Base-by-base conservation (phyloP, 768 basidiomycete genomes). In the Suillus clintonianus region DNA sequence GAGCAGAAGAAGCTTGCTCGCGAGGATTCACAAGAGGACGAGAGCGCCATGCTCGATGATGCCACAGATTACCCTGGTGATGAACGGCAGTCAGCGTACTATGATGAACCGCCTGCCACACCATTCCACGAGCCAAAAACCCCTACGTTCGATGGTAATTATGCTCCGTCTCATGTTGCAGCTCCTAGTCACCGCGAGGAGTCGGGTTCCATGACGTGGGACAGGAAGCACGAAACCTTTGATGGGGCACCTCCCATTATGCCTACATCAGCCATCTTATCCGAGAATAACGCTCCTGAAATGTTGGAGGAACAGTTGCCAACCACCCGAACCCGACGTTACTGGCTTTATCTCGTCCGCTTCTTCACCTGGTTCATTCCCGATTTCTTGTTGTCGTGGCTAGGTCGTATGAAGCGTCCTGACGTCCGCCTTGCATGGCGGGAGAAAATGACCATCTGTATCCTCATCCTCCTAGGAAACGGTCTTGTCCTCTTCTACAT, bases 401-500 rank as follows among this genome's bases (percentile, higher is more conserved):
- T 88, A 54, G 87, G 88, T 6, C 81, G 85, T 19, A 87, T 89
- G 88, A 88, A 88, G 71, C 84, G 88, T 11, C 85, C 87, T 24
- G 88, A 89, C 70, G 77, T 89, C 53, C 83, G 85, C 57, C 81
- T 89, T 50, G 88, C 88, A 0, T 89, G 89, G 89, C 79, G 88
- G 47, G 88, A 89, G 70, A 89, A 89, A 74, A 68, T 89, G 59
- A 83, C 88, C 7, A 89, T 89, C 67, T 89, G 84, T 75, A 67
- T 76, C 65, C 80, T 89, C 71, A 88, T 89, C 71, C 66, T 84
- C 62, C 62, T 83, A 39, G 70, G 81, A 60, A 89, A 89, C 69
- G 80, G 71, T 19, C 54, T 83, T 56, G 79, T 89, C 63, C 72
- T 89, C 67, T 89, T 89, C 78, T 89, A 87, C 71, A 87, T 89